A percentile compares a stretch with the other conserved stretches of the same genome.
These are phyloP conservation scores for Dictyophora rubrovolvata DNA, from an alignment of 768 basidiomycete genomes.

Conservation along the genomic window DNA sequence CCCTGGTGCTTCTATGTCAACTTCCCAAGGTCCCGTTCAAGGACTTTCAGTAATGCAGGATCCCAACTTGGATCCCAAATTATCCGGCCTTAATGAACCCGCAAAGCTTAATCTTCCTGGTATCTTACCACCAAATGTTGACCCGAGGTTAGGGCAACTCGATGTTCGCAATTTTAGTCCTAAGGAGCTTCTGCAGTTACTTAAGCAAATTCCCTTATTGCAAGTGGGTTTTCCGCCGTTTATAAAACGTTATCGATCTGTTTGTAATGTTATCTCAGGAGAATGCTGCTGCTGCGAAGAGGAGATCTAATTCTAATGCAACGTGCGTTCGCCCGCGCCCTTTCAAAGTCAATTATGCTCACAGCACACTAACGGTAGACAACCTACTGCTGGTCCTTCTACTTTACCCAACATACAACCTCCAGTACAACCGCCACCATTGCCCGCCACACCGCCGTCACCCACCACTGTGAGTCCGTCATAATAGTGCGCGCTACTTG, in stretches of 20 bases:
- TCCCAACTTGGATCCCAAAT: conserved; percentile 56
- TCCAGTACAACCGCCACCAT: conserved; percentile 54
- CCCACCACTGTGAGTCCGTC: not conserved
- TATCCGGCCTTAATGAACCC: not conserved
- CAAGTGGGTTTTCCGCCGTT: not conserved
- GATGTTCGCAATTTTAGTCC: not conserved
- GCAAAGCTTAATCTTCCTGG: not conserved
- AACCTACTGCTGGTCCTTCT: conserved; percentile 3
- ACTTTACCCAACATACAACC: conserved; percentile 42
- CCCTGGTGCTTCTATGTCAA: conserved; percentile 17
- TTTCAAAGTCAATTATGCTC: too few species aligned
- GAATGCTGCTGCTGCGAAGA: not conserved
- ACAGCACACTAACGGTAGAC: not conserved
- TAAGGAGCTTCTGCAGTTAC: not conserved
- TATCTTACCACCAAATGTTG: not conserved
- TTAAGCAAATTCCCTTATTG: not conserved
- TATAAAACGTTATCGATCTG: not conserved
- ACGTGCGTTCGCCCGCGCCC: not conserved
- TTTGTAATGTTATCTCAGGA: not conserved
- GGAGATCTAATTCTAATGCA: not conserved
- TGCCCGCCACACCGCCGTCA: conserved; percentile 24
- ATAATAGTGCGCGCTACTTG: not conserved
- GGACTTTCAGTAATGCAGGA: conserved; percentile 9
- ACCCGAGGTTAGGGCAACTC: not conserved
- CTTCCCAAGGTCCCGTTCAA: conserved; percentile 13